A percentile compares a stretch with the other conserved stretches of the same genome.
These are phyloP conservation scores for Lactarius indigo DNA, from an alignment of 768 basidiomycete genomes.

Conservation along the genomic window DNA sequence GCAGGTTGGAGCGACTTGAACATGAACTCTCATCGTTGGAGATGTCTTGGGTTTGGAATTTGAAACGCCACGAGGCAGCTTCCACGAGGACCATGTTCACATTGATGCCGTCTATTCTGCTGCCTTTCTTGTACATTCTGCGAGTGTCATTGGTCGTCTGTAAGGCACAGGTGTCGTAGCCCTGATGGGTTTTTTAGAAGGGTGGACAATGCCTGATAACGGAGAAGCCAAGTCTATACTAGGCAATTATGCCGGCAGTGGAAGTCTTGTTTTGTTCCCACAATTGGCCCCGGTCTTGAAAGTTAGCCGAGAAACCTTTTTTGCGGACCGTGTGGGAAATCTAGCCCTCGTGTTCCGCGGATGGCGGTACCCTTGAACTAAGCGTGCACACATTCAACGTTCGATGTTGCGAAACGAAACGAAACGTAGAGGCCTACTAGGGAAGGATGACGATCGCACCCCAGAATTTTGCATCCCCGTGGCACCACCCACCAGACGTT, in stretches of 20 bases:
- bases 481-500: background rate
- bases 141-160: background rate
- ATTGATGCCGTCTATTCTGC: background rate
- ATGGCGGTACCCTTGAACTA: slow-evolving; percentile 1
- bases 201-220: background rate
- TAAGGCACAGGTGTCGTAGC: background rate
- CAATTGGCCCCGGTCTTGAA: background rate
- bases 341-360: slow-evolving; percentile 6
- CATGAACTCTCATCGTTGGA: background rate
- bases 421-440: background rate
- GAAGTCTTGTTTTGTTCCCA: background rate
- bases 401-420: background rate
- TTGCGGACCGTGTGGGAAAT: background rate
- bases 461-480: background rate
- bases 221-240: background rate
- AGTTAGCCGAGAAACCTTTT: slow-evolving; percentile 34
- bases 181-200: background rate
- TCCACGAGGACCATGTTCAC: background rate
- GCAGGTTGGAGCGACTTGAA: background rate
- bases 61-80: background rate
- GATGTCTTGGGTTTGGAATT: background rate
- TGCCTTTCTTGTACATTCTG: background rate
- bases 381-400: background rate
- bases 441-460: background rate
- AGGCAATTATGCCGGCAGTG: slow-evolving; percentile 4